phyloP scores from a whole-genome alignment of 768 basidiomycete genomes.

The Russula brevipes region DNA sequence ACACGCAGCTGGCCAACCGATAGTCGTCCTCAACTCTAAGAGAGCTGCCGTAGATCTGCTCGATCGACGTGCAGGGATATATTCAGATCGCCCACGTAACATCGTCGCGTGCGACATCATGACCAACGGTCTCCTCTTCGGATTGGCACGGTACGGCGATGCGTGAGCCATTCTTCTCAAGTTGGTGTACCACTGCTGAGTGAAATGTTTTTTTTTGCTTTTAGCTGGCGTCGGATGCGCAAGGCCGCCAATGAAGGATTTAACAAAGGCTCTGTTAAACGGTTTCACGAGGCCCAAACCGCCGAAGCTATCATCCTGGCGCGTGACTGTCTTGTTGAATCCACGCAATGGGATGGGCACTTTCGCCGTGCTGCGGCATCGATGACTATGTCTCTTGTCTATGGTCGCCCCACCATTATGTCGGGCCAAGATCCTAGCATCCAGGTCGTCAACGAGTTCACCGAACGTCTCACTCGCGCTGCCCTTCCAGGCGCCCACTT shows the following conservation, averaged over 20 bases:
- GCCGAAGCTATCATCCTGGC: not conserved
- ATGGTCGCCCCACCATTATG: not conserved
- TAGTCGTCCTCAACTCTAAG: conserved; percentile 6
- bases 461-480: not conserved
- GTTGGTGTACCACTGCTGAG: too few species aligned
- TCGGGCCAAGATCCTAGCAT: not conserved
- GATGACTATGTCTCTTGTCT: conserved; percentile 1
- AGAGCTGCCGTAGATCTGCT: conserved; percentile 7
- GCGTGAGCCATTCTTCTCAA: too few species aligned
- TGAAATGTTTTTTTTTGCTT: too few species aligned
- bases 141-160: not conserved
- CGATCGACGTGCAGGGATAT: conserved; percentile 6
- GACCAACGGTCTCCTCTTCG: not conserved
- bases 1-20: conserved; percentile 5
- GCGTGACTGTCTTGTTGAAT: not conserved
- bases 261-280: not conserved
- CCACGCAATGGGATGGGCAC: not conserved
- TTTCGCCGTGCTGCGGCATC: not conserved
- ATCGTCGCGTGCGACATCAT: conserved; percentile 6
- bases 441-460: not conserved
- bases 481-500: conserved; percentile 9
- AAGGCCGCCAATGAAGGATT: too few species aligned
- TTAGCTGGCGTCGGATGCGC: too few species aligned
- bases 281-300: not conserved
- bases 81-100: conserved; percentile 5